Conservation (phyloP, 2,329 filamentous ascomycete genomes). For the Colletotrichum sublineola region DNA sequence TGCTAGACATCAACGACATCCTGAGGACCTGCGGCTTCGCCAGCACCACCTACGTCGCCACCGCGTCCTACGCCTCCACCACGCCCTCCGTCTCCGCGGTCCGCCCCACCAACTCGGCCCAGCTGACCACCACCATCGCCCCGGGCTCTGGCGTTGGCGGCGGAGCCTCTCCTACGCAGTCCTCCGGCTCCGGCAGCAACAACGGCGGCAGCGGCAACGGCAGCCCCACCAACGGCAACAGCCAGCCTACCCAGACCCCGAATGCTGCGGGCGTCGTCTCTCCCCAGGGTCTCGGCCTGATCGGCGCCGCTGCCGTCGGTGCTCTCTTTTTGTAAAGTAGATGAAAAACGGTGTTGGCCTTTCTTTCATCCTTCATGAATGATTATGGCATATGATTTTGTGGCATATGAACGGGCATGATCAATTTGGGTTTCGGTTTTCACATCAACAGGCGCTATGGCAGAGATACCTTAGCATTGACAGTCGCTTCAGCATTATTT, state of each 20-base stretch:
- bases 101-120: constrained; percentile 36
- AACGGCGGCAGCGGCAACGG: no score
- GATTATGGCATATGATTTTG: background rate
- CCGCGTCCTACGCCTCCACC: constrained; percentile 37
- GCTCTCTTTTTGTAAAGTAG: constrained; percentile 30
- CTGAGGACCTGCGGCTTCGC: constrained; percentile 43
- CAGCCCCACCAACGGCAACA: background rate
- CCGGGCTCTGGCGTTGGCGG: constrained; percentile 36
- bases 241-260: constrained; percentile 21
- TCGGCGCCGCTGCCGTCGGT: constrained; percentile 37
- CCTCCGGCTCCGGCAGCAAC: constrained; percentile 11
- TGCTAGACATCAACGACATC: constrained; percentile 43
- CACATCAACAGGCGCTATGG: background rate
- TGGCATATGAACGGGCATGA: constrained; percentile 4
- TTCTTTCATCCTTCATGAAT: background rate
- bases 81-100: constrained; percentile 37
- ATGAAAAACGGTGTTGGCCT: background rate
- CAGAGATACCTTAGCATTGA: constrained; percentile 14
- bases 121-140: constrained; percentile 43
- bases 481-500: constrained; percentile 23
- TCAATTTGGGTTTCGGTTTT: background rate
- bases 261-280: constrained; percentile 36
- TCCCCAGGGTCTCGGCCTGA: constrained; percentile 27
- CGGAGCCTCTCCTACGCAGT: constrained; percentile 32
- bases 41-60: constrained; percentile 40